Evolutionary conservation across 202 grass and related monocot species (phyloP), one percentile per base, ranked within the genome.

Genomic region (Zizania palustris): DNA sequence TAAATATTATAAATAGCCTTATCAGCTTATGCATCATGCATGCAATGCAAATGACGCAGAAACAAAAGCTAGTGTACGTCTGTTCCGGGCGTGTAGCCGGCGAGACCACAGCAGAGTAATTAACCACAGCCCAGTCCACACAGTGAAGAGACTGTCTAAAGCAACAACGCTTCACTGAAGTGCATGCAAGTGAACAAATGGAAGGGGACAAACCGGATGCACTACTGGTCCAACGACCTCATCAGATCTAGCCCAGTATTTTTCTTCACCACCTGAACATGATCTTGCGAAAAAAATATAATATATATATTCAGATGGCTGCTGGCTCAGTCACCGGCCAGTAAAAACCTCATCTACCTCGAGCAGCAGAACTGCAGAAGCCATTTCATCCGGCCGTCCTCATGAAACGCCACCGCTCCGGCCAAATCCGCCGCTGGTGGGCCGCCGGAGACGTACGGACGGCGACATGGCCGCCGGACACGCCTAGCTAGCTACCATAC

Each of bases 171-270:
- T 50, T 22, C 3, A 4, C 21, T n/a, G 65, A 77, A 51, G 61
- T 43, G 51, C 66, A 72, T 21, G 37, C 45, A 55, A 46, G 76
- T 58, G 79, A 85, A 78, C 88, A 82, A 84, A 85, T 46, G 76
- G 28, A 82, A 90, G 77, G 84, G 78, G 81, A 85, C 87, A 93
- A 90, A 73, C 62, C 11, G 65, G 57, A 72, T 28, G 85, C 22
- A 65, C 69, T 43, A 65, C 69, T 43, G 85, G 80, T 88, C 85
- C 80, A 71, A 48, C 22, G 20, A 71, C 10, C 58, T 7, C 42
- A 42, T 10, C n/a, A 58, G 28, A 66, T 67, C 69, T 35, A 20
- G 35, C 8, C 14, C 45, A 5, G 12, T 5, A 20, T 16, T 55
- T 11, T 61, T 9, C 28, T 28, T 41, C 28, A 28, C 63, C 77